These are phyloP conservation scores for Bisporella sp. DNA, from an alignment of 2,329 filamentous ascomycete species.

Conservation along the genomic window DNA sequence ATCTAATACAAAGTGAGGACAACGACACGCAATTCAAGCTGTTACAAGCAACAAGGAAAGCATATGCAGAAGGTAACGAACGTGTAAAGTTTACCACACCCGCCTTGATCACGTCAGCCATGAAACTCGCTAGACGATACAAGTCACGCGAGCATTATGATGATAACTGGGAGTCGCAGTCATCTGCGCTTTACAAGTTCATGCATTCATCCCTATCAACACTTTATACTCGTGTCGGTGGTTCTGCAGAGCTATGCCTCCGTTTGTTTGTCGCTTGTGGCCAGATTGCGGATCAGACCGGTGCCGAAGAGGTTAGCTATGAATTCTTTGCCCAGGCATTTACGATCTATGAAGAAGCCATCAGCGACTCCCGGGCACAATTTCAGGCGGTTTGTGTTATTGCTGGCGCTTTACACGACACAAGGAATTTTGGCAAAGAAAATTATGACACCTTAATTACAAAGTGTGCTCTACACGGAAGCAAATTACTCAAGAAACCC, in stretches of 20 bases:
- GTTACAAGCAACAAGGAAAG: constrained; percentile 78
- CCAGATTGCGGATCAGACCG: constrained; percentile 84
- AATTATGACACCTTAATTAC: constrained; percentile 99
- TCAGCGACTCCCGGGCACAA: constrained; percentile 92
- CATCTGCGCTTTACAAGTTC: constrained; percentile 87
- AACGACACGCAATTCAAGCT: constrained; percentile 95
- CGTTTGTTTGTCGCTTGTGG: constrained; percentile 88
- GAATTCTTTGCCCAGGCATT: constrained; percentile 98
- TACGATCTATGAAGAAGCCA: constrained; percentile 93
- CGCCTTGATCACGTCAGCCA: constrained; percentile 79
- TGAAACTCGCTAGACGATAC: constrained; percentile 83
- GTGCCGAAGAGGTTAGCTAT: constrained; percentile 93
- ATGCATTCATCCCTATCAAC: constrained; percentile 83
- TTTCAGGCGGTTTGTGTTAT: constrained; percentile 97
- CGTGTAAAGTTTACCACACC: constrained; percentile 94
- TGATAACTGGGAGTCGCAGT: constrained; percentile 66
- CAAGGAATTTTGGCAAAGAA: constrained; percentile 86
- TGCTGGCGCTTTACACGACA: constrained; percentile 80
- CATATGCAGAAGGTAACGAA: constrained; percentile 87
- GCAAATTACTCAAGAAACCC: constrained; percentile 93
- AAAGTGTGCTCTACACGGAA: constrained; percentile 93
- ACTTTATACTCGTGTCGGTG: constrained; percentile 77
- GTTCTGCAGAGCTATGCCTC: constrained; percentile 79
- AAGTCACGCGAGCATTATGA: constrained; percentile 86
- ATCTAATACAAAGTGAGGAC: constrained; percentile 73